Evolutionary conservation across 345 rosid species (phyloP).

Genomic region (Eucalyptus curtisii): DNA sequence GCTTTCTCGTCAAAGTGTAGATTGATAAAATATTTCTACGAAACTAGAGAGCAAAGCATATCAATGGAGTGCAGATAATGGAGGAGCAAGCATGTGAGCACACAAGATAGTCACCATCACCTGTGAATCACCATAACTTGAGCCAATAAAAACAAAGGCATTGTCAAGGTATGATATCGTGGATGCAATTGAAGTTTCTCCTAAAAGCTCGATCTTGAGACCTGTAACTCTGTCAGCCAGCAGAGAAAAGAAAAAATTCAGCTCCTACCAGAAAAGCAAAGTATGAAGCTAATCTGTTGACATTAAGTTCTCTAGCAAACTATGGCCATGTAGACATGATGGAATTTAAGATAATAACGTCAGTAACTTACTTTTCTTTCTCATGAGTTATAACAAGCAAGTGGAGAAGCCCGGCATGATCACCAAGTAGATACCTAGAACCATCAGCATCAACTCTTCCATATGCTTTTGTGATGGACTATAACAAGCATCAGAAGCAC

Average conservation of each 20-base stretch:
- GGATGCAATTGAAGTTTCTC: conserved; percentile 95
- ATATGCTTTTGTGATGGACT: conserved; percentile 87
- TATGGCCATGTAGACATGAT: not conserved
- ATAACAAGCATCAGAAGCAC: conserved; percentile 1
- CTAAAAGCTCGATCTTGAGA: conserved; percentile 88
- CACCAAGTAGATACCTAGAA: conserved; percentile 91
- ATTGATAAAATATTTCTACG: not conserved
- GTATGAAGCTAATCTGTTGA: not conserved
- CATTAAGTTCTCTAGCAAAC: not conserved
- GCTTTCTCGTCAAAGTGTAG: not conserved
- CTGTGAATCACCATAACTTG: conserved; percentile 97
- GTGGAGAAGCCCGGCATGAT: conserved; percentile 80
- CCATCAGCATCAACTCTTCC: conserved; percentile 98
- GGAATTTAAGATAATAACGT: not conserved
- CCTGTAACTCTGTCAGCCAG: conserved; percentile 64
- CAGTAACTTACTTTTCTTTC: conserved; percentile 66
- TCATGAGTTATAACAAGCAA: conserved; percentile 89
- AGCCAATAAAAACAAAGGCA: conserved; percentile 78
- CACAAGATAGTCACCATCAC: conserved; percentile 11
- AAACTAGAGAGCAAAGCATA: not conserved
- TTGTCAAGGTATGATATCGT: conserved; percentile 88
- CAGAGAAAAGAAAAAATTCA: not conserved
- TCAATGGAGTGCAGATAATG: not conserved
- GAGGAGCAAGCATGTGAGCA: not conserved
- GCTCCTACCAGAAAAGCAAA: not conserved